These are phyloP conservation scores for Candida multigemmis DNA, from an alignment of 805 yeast species.

Conservation along the genomic window DNA sequence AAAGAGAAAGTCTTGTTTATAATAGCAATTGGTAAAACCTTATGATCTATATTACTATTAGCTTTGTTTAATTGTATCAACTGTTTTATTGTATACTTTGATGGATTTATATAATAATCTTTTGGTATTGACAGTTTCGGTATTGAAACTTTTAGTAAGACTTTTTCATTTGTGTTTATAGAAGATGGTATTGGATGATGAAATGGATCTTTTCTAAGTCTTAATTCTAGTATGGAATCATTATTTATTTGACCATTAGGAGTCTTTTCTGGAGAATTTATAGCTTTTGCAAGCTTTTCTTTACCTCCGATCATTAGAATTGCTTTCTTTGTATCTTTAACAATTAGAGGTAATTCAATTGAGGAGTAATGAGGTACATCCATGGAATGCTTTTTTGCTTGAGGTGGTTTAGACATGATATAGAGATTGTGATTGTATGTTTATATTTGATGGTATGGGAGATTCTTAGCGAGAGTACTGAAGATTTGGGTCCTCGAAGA, in stretches of 20 bases:
- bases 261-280: constrained; percentile 16
- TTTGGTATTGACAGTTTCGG: constrained; percentile 44
- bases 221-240: constrained; percentile 31
- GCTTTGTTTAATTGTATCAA: constrained; percentile 22
- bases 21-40: constrained; percentile 55
- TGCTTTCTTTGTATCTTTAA: constrained; percentile 55
- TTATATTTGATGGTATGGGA: too few species aligned
- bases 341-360: constrained; percentile 71
- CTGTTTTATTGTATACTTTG: constrained; percentile 33
- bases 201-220: constrained; percentile 31
- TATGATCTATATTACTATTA: constrained; percentile 16
- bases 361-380: constrained; percentile 70
- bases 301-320: constrained; percentile 63
- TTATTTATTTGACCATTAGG: too few species aligned
- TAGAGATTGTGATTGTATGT: too few species aligned
- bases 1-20: constrained; percentile 65
- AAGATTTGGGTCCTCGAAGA: too few species aligned
- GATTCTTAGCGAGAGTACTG: too few species aligned
- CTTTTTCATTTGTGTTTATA: constrained; percentile 43
- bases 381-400: constrained; percentile 49
- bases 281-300: constrained; percentile 29
- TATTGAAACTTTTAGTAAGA: constrained; percentile 48
- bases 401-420: too few species aligned
- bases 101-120: constrained; percentile 18
- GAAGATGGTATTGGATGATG: constrained; percentile 60